Conservation (phyloP, 176 grass and related monocot genomes). For the Bothriochloa decipiens region DNA sequence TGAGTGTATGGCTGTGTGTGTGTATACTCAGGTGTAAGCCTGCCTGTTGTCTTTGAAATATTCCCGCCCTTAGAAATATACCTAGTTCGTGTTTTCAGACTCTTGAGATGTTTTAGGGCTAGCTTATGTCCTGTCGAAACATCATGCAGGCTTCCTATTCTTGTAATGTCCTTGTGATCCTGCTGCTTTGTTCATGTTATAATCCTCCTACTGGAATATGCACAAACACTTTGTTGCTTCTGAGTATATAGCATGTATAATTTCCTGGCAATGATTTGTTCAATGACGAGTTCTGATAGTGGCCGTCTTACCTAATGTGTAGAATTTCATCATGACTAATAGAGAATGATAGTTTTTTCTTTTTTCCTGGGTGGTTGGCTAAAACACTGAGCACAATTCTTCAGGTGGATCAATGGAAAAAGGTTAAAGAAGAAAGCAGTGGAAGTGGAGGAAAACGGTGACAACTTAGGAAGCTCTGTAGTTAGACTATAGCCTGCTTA, state of each 20-base stretch:
- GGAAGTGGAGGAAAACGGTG: background rate
- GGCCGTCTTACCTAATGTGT: background rate
- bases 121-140: conserved; percentile 22
- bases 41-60: conserved; percentile 37
- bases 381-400: conserved; percentile 37
- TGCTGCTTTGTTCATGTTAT: conserved; percentile 34
- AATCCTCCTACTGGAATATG: conserved; percentile 31
- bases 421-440: conserved; percentile 9
- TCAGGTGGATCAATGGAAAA: conserved; percentile 6
- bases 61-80: conserved; percentile 36
- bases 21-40: conserved; percentile 40
- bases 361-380: background rate
- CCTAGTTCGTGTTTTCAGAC: conserved; percentile 41
- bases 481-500: conserved; percentile 31
- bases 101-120: conserved; percentile 41
- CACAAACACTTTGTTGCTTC: conserved; percentile 32
- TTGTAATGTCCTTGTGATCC: conserved; percentile 29
- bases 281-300: conserved; percentile 6
- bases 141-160: conserved; percentile 40
- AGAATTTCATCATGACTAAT: background rate
- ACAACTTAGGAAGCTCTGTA: background rate
- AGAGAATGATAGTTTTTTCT: background rate
- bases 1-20: conserved; percentile 34
- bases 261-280: conserved; percentile 24
- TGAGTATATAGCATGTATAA: conserved; percentile 47